Conservation (phyloP, 371 early-diverging fungal genomes). For the Mucor irregularis region DNA sequence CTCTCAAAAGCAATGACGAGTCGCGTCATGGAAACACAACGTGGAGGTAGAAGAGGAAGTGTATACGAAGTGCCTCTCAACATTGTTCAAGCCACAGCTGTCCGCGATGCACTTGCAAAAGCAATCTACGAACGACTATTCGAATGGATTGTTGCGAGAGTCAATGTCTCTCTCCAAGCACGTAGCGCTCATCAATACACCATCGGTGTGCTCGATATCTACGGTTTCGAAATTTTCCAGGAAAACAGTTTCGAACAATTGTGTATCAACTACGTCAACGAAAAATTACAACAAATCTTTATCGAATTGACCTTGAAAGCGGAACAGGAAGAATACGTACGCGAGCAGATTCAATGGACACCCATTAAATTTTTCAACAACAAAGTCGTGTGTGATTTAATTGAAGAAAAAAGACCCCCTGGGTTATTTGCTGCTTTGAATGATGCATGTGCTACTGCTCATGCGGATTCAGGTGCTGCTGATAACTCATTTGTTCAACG, state of each 20-base stretch:
- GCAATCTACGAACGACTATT: constrained; percentile 83
- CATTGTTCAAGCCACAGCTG: constrained; percentile 72
- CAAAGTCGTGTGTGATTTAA: constrained; percentile 96
- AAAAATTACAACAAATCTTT: constrained; percentile 99
- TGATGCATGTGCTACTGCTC: constrained; percentile 92
- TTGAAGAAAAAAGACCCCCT: constrained; percentile 93
- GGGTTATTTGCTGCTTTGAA: constrained; percentile 94
- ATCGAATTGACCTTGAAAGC: constrained; percentile 97
- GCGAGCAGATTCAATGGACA: constrained; percentile 99
- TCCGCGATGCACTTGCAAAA: constrained; percentile 88
- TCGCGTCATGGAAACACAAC: constrained; percentile 76
- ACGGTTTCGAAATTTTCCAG: constrained; percentile 95
- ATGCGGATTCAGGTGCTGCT: constrained; percentile 87
- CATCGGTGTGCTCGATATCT: constrained; percentile 96
- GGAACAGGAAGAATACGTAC: constrained; percentile 97
- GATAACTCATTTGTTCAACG: constrained; percentile 87
- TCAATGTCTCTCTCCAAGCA: constrained; percentile 76
- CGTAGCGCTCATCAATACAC: constrained; percentile 69
- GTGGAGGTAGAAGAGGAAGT: constrained; percentile 81
- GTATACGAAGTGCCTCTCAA: constrained; percentile 84
- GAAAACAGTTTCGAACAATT: constrained; percentile 99
- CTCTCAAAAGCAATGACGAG: constrained; percentile 69
- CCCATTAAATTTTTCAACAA: constrained; percentile 99
- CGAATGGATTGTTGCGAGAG: constrained; percentile 88
- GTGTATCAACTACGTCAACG: constrained; percentile 99